These are phyloP conservation scores for Westerdykella aurantiaca DNA, from an alignment of 2,329 filamentous ascomycete species.

Conservation along the genomic window DNA sequence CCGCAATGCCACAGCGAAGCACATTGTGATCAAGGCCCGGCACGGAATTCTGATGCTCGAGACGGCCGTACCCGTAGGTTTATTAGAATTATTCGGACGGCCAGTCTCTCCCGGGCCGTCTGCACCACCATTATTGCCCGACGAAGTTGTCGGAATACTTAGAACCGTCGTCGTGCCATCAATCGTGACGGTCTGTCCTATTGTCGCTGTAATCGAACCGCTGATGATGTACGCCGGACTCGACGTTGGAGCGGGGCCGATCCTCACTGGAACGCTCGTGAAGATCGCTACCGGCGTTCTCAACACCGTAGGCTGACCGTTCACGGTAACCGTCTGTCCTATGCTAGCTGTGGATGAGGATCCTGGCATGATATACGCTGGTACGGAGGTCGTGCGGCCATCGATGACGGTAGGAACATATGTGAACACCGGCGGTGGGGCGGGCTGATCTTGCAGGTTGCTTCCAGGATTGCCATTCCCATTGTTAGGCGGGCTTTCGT, in stretches of 20 bases:
- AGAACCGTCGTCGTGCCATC: conserved; percentile 8
- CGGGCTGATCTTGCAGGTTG: neutral
- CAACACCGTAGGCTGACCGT: conserved; percentile 6
- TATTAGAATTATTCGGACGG: too few relatives aligned
- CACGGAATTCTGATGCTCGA: too few relatives aligned
- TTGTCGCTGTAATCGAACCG: conserved; percentile 4
- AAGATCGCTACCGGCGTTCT: conserved; percentile 3
- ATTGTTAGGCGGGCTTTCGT: neutral
- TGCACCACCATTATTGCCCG: too few relatives aligned
- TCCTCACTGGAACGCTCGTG: conserved; percentile 4
- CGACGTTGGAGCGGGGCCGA: conserved; percentile 5
- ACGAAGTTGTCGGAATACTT: conserved; percentile 2
- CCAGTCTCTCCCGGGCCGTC: too few relatives aligned
- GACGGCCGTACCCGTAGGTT: too few relatives aligned
- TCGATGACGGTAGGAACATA: conserved; percentile 8
- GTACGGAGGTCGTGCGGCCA: conserved; percentile 5
- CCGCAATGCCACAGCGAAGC: too few relatives aligned
- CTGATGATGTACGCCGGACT: conserved; percentile 5
- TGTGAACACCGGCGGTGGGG: conserved; percentile 9
- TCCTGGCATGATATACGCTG: conserved; percentile 11
- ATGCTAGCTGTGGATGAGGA: conserved; percentile 6
- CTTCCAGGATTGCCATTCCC: too few relatives aligned
- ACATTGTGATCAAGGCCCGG: too few relatives aligned
- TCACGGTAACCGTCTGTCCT: conserved; percentile 7
- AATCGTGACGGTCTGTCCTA: conserved; percentile 11